Conservation (phyloP, 345 rosid species). For the Salix exigua region DNA sequence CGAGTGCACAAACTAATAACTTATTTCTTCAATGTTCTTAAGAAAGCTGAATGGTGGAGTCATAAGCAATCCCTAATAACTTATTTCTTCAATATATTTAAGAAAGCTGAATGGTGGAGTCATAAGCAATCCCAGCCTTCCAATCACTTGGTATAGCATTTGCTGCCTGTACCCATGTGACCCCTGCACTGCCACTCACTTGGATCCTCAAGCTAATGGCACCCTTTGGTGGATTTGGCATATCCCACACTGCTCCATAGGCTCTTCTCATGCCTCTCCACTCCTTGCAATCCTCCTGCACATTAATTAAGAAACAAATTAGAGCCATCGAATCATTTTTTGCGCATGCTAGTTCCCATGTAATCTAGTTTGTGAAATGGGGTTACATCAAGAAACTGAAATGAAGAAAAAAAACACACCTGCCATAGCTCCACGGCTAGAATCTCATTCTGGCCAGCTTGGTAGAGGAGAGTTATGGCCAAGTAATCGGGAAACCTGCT, state of each 20-base stretch:
- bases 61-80: constrained; percentile 45
- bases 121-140: constrained; percentile 61
- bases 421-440: constrained; percentile 54
- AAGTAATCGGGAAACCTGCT: constrained; percentile 65
- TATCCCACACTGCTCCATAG: constrained; percentile 69
- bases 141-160: constrained; percentile 56
- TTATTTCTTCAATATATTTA: constrained; percentile 13
- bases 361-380: not conserved
- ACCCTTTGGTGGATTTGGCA: constrained; percentile 54
- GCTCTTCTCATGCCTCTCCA: constrained; percentile 76
- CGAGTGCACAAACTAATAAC: not conserved
- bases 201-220: constrained; percentile 45
- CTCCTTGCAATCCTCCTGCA: constrained; percentile 55
- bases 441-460: constrained; percentile 55
- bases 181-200: constrained; percentile 40
- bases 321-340: not conserved
- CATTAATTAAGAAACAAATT: not conserved
- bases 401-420: constrained; percentile 32
- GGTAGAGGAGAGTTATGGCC: constrained; percentile 53
- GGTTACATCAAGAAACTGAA: not conserved
- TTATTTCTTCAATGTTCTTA: constrained; percentile 13
- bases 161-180: constrained; percentile 53
- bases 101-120: constrained; percentile 47
- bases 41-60: constrained; percentile 47
- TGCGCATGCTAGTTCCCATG: not conserved